phyloP scores from a whole-genome alignment of 176 grass and related monocot genomes.

The Pontederia paniculata region DNA sequence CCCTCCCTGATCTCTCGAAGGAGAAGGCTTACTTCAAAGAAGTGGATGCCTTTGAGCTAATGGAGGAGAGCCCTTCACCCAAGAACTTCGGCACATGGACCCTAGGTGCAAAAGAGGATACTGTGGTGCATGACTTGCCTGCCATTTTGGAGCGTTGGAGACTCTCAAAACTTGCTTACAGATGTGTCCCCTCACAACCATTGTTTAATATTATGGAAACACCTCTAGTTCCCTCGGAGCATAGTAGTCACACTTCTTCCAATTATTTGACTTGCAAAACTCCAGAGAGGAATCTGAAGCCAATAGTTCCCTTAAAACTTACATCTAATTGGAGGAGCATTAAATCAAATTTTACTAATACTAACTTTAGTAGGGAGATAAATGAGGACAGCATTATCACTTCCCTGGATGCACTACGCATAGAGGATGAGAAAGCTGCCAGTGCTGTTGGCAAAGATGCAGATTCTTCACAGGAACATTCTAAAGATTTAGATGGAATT shows the following conservation, averaged over 20 bases:
- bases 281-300: constrained; percentile 26
- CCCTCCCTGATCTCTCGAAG: constrained; percentile 49
- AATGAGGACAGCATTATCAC: constrained; percentile 14
- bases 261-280: constrained; percentile 23
- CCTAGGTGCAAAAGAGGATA: constrained; percentile 29
- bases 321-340: constrained; percentile 15
- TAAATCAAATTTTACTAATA: constrained; percentile 16
- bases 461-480: background rate
- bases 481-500: constrained; percentile 1
- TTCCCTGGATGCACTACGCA: constrained; percentile 44
- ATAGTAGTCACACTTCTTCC: constrained; percentile 19
- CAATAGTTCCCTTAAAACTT: constrained; percentile 8
- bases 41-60: constrained; percentile 65
- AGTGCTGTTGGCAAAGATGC: constrained; percentile 4
- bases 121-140: constrained; percentile 40
- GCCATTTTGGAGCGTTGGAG: constrained; percentile 75
- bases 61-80: constrained; percentile 83
- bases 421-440: constrained; percentile 29
- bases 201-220: constrained; percentile 61
- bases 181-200: constrained; percentile 13
- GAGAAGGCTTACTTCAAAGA: constrained; percentile 78
- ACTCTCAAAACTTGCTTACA: constrained; percentile 46
- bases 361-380: constrained; percentile 17
- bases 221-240: constrained; percentile 30
- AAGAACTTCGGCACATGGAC: constrained; percentile 57